Percentiles rank a stretch among this genome's conserved stretches.
phyloP scores from a whole-genome alignment of 768 basidiomycete genomes.

The Trametes cinnabarina region DNA sequence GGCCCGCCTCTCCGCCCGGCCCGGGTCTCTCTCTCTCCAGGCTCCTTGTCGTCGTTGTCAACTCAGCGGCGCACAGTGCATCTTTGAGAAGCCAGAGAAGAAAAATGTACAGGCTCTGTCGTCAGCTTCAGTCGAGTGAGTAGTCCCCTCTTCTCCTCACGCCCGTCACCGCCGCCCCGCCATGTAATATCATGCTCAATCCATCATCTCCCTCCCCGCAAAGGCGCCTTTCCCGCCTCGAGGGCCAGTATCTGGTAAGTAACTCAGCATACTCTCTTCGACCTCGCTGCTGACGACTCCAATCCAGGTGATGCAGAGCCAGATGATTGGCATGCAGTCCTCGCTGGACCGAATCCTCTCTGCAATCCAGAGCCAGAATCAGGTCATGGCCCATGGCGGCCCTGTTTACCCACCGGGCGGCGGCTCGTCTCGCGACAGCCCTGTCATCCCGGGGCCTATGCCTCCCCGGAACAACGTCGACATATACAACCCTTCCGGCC shows the following conservation, averaged over 20 bases:
- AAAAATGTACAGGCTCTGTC: slow-evolving; percentile 63
- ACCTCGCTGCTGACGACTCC: not conserved
- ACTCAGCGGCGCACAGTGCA: slow-evolving; percentile 72
- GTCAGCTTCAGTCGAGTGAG: slow-evolving; percentile 72
- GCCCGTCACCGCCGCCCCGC: slow-evolving; percentile 21
- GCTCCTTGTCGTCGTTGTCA: slow-evolving; percentile 90
- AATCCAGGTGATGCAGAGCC: slow-evolving; percentile 81
- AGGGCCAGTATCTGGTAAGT: slow-evolving; percentile 79
- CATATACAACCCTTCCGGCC: slow-evolving; percentile 30
- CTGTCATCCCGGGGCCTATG: slow-evolving; percentile 10
- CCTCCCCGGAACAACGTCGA: slow-evolving; percentile 26
- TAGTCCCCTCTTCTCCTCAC: slow-evolving; percentile 15
- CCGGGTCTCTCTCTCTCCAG: slow-evolving; percentile 53
- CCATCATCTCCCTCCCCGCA: slow-evolving; percentile 19
- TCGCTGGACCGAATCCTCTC: slow-evolving; percentile 80
- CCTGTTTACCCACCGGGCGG: slow-evolving; percentile 17
- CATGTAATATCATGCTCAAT: slow-evolving; percentile 11
- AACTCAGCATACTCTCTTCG: not conserved
- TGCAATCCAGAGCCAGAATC: slow-evolving; percentile 49
- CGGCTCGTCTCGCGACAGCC: slow-evolving; percentile 13
- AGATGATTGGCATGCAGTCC: slow-evolving; percentile 93
- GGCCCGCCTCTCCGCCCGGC: slow-evolving; percentile 75
- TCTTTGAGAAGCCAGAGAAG: slow-evolving; percentile 92
- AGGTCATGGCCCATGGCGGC: slow-evolving; percentile 30
- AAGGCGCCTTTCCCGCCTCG: slow-evolving; percentile 80